Base-by-base conservation (phyloP, 257 asterid species). In the Gentiana dahurica region DNA sequence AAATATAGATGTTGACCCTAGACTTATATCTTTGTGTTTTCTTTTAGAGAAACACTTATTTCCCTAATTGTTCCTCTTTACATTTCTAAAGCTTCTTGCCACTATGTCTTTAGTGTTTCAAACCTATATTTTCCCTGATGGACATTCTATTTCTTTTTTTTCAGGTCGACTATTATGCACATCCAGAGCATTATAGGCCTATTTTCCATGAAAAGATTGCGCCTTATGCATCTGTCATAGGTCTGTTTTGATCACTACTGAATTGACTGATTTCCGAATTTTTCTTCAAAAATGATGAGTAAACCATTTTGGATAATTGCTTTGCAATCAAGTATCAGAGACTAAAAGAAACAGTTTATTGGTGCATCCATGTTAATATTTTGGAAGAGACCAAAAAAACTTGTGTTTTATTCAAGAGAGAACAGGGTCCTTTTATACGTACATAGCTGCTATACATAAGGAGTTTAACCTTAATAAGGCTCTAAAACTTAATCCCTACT, bases 131-230 rank as follows among this genome's bases (percentile, higher is more conserved):
- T 24, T 15, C 49, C 7, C 59, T 57, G 11, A 43, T 24, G 58
- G n/a, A 36, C 36, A 47, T 36, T 41, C 5, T 35, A 3, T 4
- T 39, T 10, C 47, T 15, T 36, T 62, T 63, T 53, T 59, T 65
- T 74, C 87, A 91, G 98, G 88, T 68, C 34, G 98, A 91, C 73
- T 91, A 91, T 72, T 87, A 91, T 69, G 85, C 88, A 51, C 96
- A 87, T 75, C 96, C 98, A 32, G 95, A 87, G 64, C 81, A 87
- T 68, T 87, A 91, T 63, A 62, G 57, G 53, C 81, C 98, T 35
- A 66, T 72, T 75, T 91, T 91, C 73, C 92, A 85, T 59, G 88
- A 87, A 67, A 91, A 72, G 60, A 78, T 91, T 64, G 95, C 95
- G 51, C 95, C 95, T 49, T 91, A 73, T 68, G 77, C 94, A 10